Conservation (phyloP, 345 rosid genomes). For the Syzygium grande region DNA sequence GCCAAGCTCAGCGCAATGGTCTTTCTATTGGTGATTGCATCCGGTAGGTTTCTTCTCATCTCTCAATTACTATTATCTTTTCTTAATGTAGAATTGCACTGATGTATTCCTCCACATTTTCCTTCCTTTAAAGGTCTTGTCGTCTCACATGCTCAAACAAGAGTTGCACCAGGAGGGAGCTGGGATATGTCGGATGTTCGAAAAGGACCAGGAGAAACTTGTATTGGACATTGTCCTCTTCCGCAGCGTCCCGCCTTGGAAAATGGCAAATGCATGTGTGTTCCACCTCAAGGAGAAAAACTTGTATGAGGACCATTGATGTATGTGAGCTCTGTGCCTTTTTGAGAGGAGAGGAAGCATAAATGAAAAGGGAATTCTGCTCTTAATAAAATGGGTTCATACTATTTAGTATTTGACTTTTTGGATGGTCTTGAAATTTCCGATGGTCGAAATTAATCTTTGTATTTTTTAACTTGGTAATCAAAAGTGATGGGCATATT, state of each 20-base stretch:
- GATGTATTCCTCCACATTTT: not conserved
- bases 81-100: not conserved
- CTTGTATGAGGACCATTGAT: not conserved
- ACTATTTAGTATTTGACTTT: not conserved
- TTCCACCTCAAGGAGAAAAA: too few species aligned
- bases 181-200: not conserved
- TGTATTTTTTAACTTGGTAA: not conserved
- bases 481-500: not conserved
- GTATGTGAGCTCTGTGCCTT: not conserved
- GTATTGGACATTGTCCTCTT: not conserved
- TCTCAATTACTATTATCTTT: not conserved
- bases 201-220: not conserved
- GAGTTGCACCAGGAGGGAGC: not conserved
- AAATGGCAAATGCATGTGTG: not conserved
- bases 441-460: not conserved
- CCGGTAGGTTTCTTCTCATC: not conserved
- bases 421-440: not conserved
- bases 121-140: not conserved
- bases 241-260: fast-evolving
- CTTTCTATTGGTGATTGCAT: not conserved
- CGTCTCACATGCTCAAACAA: not conserved
- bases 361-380: not conserved
- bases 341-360: not conserved
- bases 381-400: not conserved
- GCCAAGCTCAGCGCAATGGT: not conserved